Percentiles rank a stretch among this genome's conserved stretches.
These are phyloP conservation scores for Pseudonitzschia pungens DNA, from an alignment of 108 stramenopile genomes.

Conservation along the genomic window DNA sequence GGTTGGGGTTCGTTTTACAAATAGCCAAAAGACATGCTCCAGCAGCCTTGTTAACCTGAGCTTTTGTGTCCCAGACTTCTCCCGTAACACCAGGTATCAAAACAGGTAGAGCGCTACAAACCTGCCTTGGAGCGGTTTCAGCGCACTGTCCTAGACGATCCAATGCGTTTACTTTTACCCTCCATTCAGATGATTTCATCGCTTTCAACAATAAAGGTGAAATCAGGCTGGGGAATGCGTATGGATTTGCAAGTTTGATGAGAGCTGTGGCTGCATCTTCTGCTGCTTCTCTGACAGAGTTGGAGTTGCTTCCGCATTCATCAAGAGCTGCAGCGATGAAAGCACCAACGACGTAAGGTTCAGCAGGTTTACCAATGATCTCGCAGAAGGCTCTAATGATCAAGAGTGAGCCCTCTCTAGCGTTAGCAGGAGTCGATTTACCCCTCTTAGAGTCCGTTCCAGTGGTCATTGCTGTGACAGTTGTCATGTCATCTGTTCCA, in stretches of 20 bases:
- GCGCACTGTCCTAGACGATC: slow-evolving; percentile 73
- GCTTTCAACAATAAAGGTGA: slow-evolving; percentile 77
- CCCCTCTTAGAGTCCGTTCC: slow-evolving; percentile 77
- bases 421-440: slow-evolving; percentile 74
- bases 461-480: slow-evolving; percentile 34
- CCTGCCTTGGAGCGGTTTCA: slow-evolving; percentile 53
- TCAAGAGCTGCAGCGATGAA: slow-evolving; percentile 82
- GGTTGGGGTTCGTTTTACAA: slow-evolving; percentile 84
- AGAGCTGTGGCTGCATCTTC: slow-evolving; percentile 72
- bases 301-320: slow-evolving; percentile 71
- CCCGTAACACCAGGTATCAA: slow-evolving; percentile 82
- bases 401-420: slow-evolving; percentile 77
- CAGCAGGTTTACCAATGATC: slow-evolving; percentile 55
- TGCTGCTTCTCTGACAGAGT: slow-evolving; percentile 74
- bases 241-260: slow-evolving; percentile 62
- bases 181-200: slow-evolving; percentile 77
- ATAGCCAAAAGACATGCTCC: slow-evolving; percentile 63
- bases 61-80: slow-evolving; percentile 93
- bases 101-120: slow-evolving; percentile 73
- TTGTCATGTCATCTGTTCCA: slow-evolving; percentile 34
- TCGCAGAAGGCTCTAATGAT: slow-evolving; percentile 82
- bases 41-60: slow-evolving; percentile 91
- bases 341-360: slow-evolving; percentile 80
- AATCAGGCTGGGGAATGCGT: slow-evolving; percentile 62
- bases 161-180: slow-evolving; percentile 77